Conservation (phyloP, 805 yeast genomes). For the Candida broadrunensis region DNA sequence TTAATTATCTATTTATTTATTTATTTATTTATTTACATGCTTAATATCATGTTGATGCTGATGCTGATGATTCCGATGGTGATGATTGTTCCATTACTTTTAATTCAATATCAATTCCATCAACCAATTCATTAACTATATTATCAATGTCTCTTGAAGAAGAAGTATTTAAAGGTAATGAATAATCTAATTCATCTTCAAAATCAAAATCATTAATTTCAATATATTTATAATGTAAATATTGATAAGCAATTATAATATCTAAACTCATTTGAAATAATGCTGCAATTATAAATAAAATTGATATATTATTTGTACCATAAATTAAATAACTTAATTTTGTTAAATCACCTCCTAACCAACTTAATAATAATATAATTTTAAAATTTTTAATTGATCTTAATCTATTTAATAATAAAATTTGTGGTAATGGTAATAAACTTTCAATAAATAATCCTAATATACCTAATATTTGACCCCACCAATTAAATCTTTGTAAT, state of each 20-base stretch:
- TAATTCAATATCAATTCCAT: neutral
- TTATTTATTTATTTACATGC: no score
- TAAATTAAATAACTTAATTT: constrained; percentile 72
- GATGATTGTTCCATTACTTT: neutral
- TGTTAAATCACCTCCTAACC: constrained; percentile 87
- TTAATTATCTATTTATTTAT: no score
- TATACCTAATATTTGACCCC: constrained; percentile 54
- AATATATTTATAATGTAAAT: constrained; percentile 52
- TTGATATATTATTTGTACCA: constrained; percentile 70
- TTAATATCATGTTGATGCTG: no score
- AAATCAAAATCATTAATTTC: constrained; percentile 5
- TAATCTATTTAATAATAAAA: constrained; percentile 61
- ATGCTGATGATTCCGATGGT: no score
- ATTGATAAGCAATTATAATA: constrained; percentile 69
- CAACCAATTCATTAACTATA: constrained; percentile 3
- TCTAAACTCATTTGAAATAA: constrained; percentile 76
- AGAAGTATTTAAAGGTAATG: neutral
- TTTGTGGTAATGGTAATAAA: constrained; percentile 73
- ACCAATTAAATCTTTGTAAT: constrained; percentile 31
- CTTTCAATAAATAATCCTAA: constrained; percentile 71
- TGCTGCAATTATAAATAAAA: constrained; percentile 66
- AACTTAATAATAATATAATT: constrained; percentile 67
- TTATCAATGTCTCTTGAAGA: neutral
- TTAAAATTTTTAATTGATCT: constrained; percentile 78
- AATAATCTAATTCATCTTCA: neutral